Base-by-base conservation (phyloP, 192 early-diverging fungal species). In the Pilaira anomala region DNA sequence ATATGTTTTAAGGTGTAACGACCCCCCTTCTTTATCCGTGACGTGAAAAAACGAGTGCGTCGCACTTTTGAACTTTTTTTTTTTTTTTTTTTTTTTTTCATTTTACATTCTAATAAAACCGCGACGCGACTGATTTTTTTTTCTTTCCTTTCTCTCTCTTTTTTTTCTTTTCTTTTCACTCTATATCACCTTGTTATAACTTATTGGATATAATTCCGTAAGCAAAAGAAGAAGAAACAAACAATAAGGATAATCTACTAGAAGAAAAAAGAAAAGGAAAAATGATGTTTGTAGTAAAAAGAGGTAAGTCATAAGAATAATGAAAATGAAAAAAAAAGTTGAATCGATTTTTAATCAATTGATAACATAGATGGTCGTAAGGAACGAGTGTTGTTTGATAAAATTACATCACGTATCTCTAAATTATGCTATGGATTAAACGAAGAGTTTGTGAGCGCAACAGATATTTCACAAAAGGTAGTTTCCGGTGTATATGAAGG, bases 381-480 rank as follows among this genome's bases (percentile, higher is more conserved):
- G 60, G 87, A 88, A 65, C 79, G 85, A 69, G 95, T 98, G 44
- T 86, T 89, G 68, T 98, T 98, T 72, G 95, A 98, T 88, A 98
- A 98, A 78, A 91, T 91, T 65, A 90, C 93, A 0, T 82, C 88
- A 16, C 85, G 96, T 49, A 93, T 98, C 80, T 86, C 80, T 75
- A 98, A 96, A 82, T 87, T 98, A 18, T 93, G 91, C 76, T 90
- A 96, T 79, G 92, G 93, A 26, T 84, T 98, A 66, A 91, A 98
- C 79, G 84, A 85, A 45, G 87, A 92, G 78, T 96, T 86, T 77
- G 89, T 98, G 21, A 93, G 95, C 73, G 91, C 94, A 33, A 86
- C 89, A 4, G 79, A 86, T 25, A 86, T 98, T 12, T 86, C 96
- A 19, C 92, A 95, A 69, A 98, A 98, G 89, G 93, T 95, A 70